These are phyloP conservation scores for Neurospora sp. DNA, from an alignment of 495 filamentous ascomycete genomes.

Conservation along the genomic window DNA sequence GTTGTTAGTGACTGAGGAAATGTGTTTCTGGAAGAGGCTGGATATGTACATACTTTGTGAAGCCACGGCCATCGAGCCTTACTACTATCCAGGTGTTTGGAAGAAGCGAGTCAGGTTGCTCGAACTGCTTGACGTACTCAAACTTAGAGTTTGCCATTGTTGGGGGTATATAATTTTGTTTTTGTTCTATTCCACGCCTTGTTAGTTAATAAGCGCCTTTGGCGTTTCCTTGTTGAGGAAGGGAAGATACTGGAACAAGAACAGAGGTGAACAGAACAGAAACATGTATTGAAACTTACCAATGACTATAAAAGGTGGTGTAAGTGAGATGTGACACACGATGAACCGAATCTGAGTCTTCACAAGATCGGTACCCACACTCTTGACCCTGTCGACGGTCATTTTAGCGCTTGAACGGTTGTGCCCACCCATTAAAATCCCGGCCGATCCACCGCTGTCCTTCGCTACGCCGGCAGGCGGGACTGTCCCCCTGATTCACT, in stretches of 20 bases:
- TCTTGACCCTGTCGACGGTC: not conserved
- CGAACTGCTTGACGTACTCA: conserved; percentile 87
- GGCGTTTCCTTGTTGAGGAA: not conserved
- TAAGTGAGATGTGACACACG: not conserved
- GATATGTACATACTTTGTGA: conserved; percentile 59
- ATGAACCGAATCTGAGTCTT: not conserved
- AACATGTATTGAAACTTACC: not conserved
- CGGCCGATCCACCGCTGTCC: not conserved
- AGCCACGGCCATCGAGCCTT: conserved; percentile 83
- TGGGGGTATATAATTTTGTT: not conserved
- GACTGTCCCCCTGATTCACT: not conserved
- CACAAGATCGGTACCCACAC: not conserved
- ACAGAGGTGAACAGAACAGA: not conserved
- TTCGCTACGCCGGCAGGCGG: not conserved
- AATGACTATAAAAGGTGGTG: not conserved
- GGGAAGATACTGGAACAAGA: not conserved
- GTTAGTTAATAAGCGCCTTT: not conserved
- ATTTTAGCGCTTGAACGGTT: not conserved
- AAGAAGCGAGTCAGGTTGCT: conserved; percentile 67
- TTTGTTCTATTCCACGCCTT: not conserved
- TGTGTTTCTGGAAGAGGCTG: not conserved
- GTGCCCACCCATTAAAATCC: not conserved
- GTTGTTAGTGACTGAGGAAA: not conserved
- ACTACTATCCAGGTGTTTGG: conserved; percentile 92
- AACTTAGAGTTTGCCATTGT: conserved; percentile 50